Evolutionary conservation across 2,329 filamentous ascomycete genomes (phyloP).

Genomic region (Huntiella omanensis): DNA sequence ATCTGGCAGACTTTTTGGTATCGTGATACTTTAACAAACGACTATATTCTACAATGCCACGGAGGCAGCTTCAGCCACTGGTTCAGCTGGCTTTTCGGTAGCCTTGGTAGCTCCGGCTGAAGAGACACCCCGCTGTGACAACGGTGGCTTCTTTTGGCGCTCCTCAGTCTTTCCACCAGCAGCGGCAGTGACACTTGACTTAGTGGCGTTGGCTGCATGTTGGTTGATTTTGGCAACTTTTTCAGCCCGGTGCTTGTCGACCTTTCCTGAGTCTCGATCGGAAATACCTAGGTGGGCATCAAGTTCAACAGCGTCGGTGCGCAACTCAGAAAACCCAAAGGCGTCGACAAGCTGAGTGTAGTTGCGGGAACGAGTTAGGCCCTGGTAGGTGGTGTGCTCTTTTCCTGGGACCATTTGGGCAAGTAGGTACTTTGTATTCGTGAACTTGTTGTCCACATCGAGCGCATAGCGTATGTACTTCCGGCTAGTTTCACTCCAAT

Average conservation of each 20-base stretch:
- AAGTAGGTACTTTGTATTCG: conserved; percentile 86
- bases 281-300: conserved; percentile 38
- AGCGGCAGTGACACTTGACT: conserved; percentile 24
- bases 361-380: conserved; percentile 45
- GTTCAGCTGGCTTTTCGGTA: conserved; percentile 3
- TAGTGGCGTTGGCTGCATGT: conserved; percentile 16
- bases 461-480: conserved; percentile 57
- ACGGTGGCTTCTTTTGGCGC: conserved; percentile 18
- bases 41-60: background rate
- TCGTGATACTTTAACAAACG: background rate
- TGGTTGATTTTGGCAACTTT: conserved; percentile 9
- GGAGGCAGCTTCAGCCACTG: background rate
- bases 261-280: conserved; percentile 8
- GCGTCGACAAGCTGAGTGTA: conserved; percentile 51
- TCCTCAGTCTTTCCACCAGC: conserved; percentile 24
- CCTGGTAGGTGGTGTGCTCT: conserved; percentile 34
- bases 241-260: conserved; percentile 10
- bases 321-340: conserved; percentile 44
- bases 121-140: conserved; percentile 19
- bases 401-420: conserved; percentile 75
- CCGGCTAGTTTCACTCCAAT: conserved; percentile 61
- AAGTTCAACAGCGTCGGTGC: conserved; percentile 42
- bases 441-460: conserved; percentile 66
- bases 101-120: conserved; percentile 2
- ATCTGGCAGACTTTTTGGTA: conserved; percentile 4